Evolutionary conservation across 805 yeast genomes (phyloP), one percentile per base, ranked within the genome.

Genomic region (Wickerhamiella galacta): DNA sequence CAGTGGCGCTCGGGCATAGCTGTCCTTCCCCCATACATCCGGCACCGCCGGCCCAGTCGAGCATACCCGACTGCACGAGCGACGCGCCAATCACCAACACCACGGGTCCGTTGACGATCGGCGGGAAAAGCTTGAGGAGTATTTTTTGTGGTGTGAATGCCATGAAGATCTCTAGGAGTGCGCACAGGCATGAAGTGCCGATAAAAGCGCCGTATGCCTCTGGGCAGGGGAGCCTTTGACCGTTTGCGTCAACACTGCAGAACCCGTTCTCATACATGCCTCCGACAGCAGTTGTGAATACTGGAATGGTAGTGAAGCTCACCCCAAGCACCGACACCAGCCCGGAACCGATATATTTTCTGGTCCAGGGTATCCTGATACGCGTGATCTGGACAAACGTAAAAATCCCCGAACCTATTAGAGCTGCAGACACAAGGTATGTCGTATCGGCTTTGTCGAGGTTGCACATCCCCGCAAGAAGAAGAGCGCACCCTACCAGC

Each of bases 101-200:
- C 31, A 82, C 93, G 10, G 93, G 93, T 39, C 94, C 94, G 18
- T 93, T 81, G 40, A 82, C 93, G 33, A 79, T 57, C 25, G 90
- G 83, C 16, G 93, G 93, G 60, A 82, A 80, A 23, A 78, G 46
- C 39, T 63, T 70, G 51, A 77, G 82, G 42, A 82, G 61, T 11
- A 63, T 42, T 21, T 61, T 64, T 4, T 93, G 70, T 8, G 94
- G 94, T 44, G 75, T 51, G 52, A 82, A 81, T 0, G 92, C 76
- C 28, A 78, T 50, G 4, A 63, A 44, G 28, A 82, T 62, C 61
- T 78, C 92, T 16, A 81, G 46, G 27, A 82, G 59, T 4, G 81
- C 76, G 55, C 93, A 79, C 19, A 68, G 15, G 81, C 74, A 27
- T 6, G 30, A 27, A 11, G 92, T 75, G 26, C 75, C 93, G 39